Percentiles rank a stretch among this genome's conserved stretches.
phyloP scores from a whole-genome alignment of 192 early-diverging fungal genomes.

The Phycomyces blakesleeanus region DNA sequence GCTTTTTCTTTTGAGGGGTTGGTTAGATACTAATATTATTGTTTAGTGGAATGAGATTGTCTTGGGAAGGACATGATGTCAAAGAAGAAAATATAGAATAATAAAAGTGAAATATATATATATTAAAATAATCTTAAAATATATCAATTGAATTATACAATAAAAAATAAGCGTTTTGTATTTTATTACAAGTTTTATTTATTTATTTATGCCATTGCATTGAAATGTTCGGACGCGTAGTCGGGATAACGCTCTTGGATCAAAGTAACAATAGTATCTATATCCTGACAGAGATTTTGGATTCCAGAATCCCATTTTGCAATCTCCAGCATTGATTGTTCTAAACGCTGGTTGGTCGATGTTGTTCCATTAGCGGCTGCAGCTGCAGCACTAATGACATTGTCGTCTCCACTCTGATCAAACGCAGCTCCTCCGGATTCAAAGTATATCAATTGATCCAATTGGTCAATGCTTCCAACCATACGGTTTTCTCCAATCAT shows the following conservation, averaged over 20 bases:
- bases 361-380: constrained; percentile 25
- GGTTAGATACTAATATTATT: background rate
- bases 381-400: constrained; percentile 26
- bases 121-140: too few relatives aligned
- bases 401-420: constrained; percentile 20
- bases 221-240: constrained; percentile 18
- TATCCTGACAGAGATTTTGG: constrained; percentile 53
- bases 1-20: too few relatives aligned
- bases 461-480: constrained; percentile 89
- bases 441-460: constrained; percentile 82
- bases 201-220: constrained; percentile 10
- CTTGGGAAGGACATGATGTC: background rate
- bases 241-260: constrained; percentile 52
- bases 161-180: too few relatives aligned
- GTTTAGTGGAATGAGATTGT: background rate
- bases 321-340: constrained; percentile 40
- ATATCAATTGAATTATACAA: too few relatives aligned
- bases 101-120: too few relatives aligned
- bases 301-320: constrained; percentile 56
- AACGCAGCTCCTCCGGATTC: constrained; percentile 46
- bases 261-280: constrained; percentile 49
- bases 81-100: background rate
- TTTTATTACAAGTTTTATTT: too few relatives aligned
- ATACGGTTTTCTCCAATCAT: constrained; percentile 93
- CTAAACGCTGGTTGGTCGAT: constrained; percentile 19